These are phyloP conservation scores for Pyrus pyrifolia DNA, from an alignment of 306 rosid species.

Conservation along the genomic window DNA sequence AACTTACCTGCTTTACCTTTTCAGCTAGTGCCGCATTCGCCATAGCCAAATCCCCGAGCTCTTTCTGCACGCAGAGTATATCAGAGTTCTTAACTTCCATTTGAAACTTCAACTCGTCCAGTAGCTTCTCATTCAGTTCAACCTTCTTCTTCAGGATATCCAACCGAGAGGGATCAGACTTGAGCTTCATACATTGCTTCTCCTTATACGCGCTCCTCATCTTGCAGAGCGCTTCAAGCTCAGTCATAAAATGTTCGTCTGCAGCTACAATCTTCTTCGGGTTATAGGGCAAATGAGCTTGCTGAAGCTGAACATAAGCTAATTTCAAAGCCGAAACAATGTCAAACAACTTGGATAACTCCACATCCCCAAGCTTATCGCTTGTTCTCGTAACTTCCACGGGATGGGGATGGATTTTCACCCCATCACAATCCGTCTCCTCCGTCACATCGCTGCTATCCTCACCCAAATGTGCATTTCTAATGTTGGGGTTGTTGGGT, in stretches of 20 bases:
- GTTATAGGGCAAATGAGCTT: slow-evolving; percentile 74
- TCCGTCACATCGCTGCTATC: slow-evolving; percentile 24
- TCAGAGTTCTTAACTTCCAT: slow-evolving; percentile 41
- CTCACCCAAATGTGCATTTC: slow-evolving; percentile 22
- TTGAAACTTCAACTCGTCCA: slow-evolving; percentile 47
- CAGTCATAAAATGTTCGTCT: slow-evolving; percentile 49
- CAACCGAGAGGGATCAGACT: slow-evolving; percentile 18
- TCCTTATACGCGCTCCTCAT: slow-evolving; percentile 46
- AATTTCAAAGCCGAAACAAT: slow-evolving; percentile 54
- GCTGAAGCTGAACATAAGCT: slow-evolving; percentile 77
- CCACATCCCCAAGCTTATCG: slow-evolving; percentile 21
- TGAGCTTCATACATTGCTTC: slow-evolving; percentile 22
- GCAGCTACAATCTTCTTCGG: slow-evolving; percentile 63
- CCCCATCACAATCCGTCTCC: slow-evolving; percentile 24
- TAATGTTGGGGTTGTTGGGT: slow-evolving; percentile 18
- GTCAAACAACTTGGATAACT: slow-evolving; percentile 42
- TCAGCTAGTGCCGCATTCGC: slow-evolving; percentile 30
- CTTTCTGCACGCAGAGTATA: slow-evolving; percentile 25
- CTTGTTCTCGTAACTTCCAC: slow-evolving; percentile 24
- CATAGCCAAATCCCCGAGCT: slow-evolving; percentile 38
- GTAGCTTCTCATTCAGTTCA: slow-evolving; percentile 35
- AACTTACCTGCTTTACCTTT: slow-evolving; percentile 33
- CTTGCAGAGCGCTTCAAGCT: slow-evolving; percentile 66
- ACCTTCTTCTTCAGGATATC: slow-evolving; percentile 33
- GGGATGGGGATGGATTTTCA: slow-evolving; percentile 41